Conservation (phyloP, 768 basidiomycete genomes). For the Boletus subcaerulescens region DNA sequence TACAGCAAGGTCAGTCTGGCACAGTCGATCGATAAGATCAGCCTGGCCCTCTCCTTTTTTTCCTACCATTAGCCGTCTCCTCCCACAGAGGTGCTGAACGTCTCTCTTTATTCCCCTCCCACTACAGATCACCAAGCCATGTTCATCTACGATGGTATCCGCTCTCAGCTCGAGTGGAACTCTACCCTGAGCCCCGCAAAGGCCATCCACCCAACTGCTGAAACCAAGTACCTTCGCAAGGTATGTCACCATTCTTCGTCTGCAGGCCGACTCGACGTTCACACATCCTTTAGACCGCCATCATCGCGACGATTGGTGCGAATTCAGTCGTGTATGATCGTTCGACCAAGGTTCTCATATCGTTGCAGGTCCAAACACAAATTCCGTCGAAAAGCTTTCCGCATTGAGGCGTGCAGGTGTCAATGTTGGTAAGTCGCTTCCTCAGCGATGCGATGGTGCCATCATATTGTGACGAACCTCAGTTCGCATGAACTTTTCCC, state of each 20-base stretch:
- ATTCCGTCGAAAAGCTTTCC: conserved; percentile 82
- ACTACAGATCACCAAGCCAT: conserved; percentile 31
- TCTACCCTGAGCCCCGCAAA: conserved; percentile 73
- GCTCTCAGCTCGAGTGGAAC: conserved; percentile 92
- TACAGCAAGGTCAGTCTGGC: conserved; percentile 20
- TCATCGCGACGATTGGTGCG: conserved; percentile 97
- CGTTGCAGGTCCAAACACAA: conserved; percentile 83
- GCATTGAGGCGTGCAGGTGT: conserved; percentile 89
- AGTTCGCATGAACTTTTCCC: conserved; percentile 99
- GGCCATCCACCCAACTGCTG: conserved; percentile 67
- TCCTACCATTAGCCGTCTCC: conserved; percentile 15
- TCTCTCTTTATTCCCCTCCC: not conserved
- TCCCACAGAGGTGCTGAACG: conserved; percentile 13
- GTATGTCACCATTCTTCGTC: conserved; percentile 40
- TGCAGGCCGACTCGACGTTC: not conserved
- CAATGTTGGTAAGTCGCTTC: conserved; percentile 79
- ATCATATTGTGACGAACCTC: conserved; percentile 9
- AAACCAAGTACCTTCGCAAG: conserved; percentile 89
- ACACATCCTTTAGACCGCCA: conserved; percentile 68
- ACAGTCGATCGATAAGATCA: conserved; percentile 17
- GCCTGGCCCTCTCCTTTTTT: conserved; percentile 9
- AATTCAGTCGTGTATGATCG: not conserved
- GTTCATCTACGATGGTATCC: conserved; percentile 58
- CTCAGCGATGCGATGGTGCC: not conserved
- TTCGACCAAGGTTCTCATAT: conserved; percentile 3